Percentiles rank a stretch among this genome's conserved stretches.
Evolutionary conservation across 1,139 yeast species (phyloP).

Genomic region (Schwanniomyces etchellsii): DNA sequence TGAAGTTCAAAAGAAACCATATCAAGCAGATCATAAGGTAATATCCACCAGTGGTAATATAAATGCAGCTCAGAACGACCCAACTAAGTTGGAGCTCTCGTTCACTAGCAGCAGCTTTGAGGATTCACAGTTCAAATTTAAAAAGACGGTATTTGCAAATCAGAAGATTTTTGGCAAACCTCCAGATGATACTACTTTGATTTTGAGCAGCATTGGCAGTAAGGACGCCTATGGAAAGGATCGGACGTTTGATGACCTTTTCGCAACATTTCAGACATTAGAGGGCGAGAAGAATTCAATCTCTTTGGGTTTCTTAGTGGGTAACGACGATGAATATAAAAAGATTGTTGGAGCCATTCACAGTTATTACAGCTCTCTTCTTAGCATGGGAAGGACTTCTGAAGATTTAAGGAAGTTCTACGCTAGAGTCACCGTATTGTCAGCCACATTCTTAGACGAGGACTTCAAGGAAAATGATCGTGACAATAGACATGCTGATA

Average conservation of each 20-base stretch:
- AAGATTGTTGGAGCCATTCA: constrained; percentile 13
- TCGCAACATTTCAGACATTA: constrained; percentile 16
- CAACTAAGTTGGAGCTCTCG: background rate
- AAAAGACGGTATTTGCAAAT: constrained; percentile 4
- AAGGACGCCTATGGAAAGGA: constrained; percentile 23
- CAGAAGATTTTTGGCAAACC: constrained; percentile 2
- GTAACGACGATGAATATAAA: constrained; percentile 19
- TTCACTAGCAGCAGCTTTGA: background rate
- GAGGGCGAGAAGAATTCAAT: constrained; percentile 12
- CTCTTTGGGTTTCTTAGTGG: constrained; percentile 27
- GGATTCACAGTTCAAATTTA: background rate
- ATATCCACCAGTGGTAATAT: no score
- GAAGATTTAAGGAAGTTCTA: constrained; percentile 6
- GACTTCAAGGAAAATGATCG: constrained; percentile 14
- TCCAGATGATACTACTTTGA: constrained; percentile 13
- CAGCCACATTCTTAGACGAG: constrained; percentile 29
- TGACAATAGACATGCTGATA: constrained; percentile 24
- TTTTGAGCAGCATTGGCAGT: constrained; percentile 20
- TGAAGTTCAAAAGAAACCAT: no score
- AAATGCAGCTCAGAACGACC: background rate
- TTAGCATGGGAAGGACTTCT: background rate
- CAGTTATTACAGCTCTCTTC: constrained; percentile 8
- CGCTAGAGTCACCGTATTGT: constrained; percentile 19
- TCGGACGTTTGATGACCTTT: constrained; percentile 18
- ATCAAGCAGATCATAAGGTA: no score